A percentile compares a stretch with the other conserved stretches of the same genome.
These are phyloP conservation scores for Oenanthe javanica DNA, from an alignment of 140 eudicot genomes.

Conservation along the genomic window DNA sequence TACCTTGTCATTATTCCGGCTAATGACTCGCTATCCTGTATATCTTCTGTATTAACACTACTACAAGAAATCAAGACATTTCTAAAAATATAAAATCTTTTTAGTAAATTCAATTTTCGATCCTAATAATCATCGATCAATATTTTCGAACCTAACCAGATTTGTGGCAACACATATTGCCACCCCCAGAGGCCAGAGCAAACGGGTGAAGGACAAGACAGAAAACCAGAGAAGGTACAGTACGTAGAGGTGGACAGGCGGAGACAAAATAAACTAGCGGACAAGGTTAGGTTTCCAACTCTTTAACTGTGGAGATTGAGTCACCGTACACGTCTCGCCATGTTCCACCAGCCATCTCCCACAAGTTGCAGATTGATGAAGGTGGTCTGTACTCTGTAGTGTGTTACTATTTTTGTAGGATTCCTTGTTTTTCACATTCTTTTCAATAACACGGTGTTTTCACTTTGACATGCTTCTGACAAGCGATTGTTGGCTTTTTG, in stretches of 20 bases:
- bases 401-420: background rate
- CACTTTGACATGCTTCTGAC: no score
- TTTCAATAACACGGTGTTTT: background rate
- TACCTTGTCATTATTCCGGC: no score
- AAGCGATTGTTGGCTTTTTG: no score
- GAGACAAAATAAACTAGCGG: background rate
- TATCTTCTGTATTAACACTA: no score
- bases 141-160: no score
- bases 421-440: background rate
- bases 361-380: background rate
- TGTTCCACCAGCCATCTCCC: background rate
- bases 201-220: background rate
- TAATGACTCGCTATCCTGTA: no score
- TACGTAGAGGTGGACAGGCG: background rate
- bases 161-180: no score
- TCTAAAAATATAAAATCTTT: no score
- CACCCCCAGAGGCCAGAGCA: no score
- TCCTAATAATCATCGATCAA: no score
- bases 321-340: background rate
- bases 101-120: no score
- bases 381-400: background rate
- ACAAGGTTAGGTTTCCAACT: background rate
- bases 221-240: background rate
- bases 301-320: background rate
- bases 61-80: no score